These are phyloP conservation scores for Coemansia sp. DNA, from an alignment of 192 early-diverging fungal species.

Conservation along the genomic window DNA sequence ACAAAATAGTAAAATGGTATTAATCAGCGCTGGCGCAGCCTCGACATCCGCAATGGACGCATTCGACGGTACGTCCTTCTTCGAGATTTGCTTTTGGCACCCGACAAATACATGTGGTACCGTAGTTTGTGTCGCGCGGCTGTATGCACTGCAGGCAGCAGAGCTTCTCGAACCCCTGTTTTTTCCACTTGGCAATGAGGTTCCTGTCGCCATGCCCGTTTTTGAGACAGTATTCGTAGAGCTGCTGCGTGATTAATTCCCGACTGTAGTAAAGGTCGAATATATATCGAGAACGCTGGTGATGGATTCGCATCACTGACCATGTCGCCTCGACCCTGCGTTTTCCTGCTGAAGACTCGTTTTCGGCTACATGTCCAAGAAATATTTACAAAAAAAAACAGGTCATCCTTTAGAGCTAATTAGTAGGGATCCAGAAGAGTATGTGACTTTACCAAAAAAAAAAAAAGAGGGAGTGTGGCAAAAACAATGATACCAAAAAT, in stretches of 20 bases:
- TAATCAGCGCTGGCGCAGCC: conserved; percentile 71
- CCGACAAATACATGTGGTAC: conserved; percentile 96
- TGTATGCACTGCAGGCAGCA: conserved; percentile 98
- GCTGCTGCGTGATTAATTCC: conserved; percentile 85
- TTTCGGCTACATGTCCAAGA: conserved; percentile 74
- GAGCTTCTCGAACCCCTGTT: conserved; percentile 95
- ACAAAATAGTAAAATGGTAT: not conserved
- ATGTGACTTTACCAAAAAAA: not conserved
- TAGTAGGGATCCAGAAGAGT: not conserved
- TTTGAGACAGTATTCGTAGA: conserved; percentile 94
- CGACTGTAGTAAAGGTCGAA: conserved; percentile 97
- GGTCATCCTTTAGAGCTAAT: not conserved
- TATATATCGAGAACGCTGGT: conserved; percentile 96
- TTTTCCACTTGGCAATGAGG: conserved; percentile 98
- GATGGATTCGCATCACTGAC: conserved; percentile 95
- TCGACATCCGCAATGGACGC: conserved; percentile 91
- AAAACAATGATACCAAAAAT: conserved; percentile 11
- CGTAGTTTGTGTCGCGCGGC: conserved; percentile 95
- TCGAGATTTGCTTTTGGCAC: conserved; percentile 90
- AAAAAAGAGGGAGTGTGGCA: conserved; percentile 3
- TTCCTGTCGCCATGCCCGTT: conserved; percentile 87
- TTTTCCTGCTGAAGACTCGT: conserved; percentile 91
- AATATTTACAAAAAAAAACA: conserved; percentile 8
- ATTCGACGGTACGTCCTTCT: conserved; percentile 89
- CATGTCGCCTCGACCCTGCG: conserved; percentile 90